phyloP scores from a whole-genome alignment of 306 rosid genomes.

The Cicer cuneatum region DNA sequence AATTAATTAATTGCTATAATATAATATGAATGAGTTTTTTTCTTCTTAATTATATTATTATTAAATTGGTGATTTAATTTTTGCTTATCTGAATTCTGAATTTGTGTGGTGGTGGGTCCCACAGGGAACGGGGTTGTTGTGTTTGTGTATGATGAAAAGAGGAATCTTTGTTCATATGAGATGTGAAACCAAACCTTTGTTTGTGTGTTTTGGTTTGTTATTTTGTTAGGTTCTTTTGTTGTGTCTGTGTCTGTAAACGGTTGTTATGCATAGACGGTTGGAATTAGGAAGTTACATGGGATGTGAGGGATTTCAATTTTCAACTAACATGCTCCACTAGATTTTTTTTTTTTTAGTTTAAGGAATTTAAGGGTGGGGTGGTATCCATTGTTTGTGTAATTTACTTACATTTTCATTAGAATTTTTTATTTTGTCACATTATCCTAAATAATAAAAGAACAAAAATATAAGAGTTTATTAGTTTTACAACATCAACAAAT shows the following conservation, averaged over 20 bases:
- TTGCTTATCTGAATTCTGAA: neutral
- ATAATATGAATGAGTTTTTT: neutral
- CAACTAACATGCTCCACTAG: neutral
- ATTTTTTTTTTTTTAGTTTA: neutral
- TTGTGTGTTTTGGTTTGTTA: neutral
- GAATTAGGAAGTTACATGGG: neutral
- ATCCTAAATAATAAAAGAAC: no score
- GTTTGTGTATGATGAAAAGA: neutral
- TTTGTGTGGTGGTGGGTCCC: slow-evolving; percentile 6
- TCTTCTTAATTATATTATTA: neutral
- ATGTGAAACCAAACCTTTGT: neutral
- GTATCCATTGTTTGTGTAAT: no score
- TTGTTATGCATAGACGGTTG: neutral
- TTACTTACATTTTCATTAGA: no score
- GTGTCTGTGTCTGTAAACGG: neutral
- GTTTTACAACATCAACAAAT: no score
- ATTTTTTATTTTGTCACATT: no score
- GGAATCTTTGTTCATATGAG: neutral
- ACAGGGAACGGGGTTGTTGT: neutral
- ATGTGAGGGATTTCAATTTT: neutral
- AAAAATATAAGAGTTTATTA: no score
- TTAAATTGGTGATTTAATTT: neutral
- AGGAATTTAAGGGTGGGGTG: no score
- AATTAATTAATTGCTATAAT: neutral
- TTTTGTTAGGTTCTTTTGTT: neutral